phyloP scores from a whole-genome alignment of 140 eudicot genomes.

The Cichorium intybus region DNA sequence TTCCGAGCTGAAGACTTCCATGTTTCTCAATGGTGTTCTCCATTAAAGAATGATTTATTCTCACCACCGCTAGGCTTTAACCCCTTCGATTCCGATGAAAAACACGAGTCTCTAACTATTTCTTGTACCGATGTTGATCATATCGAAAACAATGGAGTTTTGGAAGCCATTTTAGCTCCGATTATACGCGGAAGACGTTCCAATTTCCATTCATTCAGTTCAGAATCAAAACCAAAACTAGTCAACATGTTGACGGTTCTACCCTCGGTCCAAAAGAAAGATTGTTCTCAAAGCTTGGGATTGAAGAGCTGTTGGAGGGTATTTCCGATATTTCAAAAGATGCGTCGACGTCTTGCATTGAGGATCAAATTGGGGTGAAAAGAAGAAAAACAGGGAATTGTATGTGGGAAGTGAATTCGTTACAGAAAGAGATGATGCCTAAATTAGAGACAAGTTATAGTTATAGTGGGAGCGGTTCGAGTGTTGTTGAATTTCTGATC shows the following conservation, averaged over 20 bases:
- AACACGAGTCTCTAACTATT: constrained; percentile 26
- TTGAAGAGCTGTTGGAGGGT: constrained; percentile 57
- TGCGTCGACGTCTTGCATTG: constrained; percentile 36
- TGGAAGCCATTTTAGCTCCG: too few species aligned
- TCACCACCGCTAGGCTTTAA: constrained; percentile 17
- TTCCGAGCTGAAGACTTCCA: constrained; percentile 29
- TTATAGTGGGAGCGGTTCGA: constrained; percentile 37
- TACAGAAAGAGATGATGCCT: constrained; percentile 30
- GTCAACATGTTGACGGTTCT: too few species aligned
- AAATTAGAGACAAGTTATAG: constrained; percentile 35
- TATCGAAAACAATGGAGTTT: constrained; percentile 21
- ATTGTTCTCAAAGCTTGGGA: constrained; percentile 78
- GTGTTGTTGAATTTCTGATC: too few species aligned
- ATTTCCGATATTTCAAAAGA: constrained; percentile 37
- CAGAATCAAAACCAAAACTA: too few species aligned
- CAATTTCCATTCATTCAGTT: too few species aligned
- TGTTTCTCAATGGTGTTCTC: too few species aligned
- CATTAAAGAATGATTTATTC: too few species aligned
- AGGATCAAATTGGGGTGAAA: constrained; percentile 52
- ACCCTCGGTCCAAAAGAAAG: constrained; percentile 38
- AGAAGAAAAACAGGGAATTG: constrained; percentile 47
- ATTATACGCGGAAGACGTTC: too few species aligned
- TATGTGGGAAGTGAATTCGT: constrained; percentile 21
- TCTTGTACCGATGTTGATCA: constrained; percentile 28
- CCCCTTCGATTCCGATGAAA: constrained; percentile 22